Evolutionary conservation across 2,329 filamentous ascomycete genomes (phyloP).

Genomic region (Fusarium neocosmosporiellum): DNA sequence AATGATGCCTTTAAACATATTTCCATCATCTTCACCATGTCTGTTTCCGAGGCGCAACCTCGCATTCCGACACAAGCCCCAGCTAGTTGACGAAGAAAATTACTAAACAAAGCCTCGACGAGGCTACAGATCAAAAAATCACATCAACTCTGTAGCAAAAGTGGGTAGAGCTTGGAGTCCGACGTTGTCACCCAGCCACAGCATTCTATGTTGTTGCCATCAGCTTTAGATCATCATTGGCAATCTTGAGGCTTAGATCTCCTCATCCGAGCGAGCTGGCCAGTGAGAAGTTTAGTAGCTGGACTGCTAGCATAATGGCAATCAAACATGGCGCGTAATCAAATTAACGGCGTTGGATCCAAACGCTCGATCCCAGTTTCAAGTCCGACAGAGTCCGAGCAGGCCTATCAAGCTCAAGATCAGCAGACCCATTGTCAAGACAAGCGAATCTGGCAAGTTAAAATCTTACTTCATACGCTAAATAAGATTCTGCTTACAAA

Average conservation of each 20-base stretch:
- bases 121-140: not conserved
- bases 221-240: not conserved
- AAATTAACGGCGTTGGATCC: not conserved
- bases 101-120: not conserved
- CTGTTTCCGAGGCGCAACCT: not conserved
- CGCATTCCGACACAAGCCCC: not conserved
- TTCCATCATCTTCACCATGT: no score
- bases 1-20: not conserved
- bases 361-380: not conserved
- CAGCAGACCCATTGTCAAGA: not conserved
- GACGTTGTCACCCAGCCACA: not conserved
- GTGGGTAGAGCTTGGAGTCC: not conserved
- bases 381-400: not conserved
- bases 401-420: not conserved
- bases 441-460: not conserved
- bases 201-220: not conserved
- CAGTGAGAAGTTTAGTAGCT: not conserved
- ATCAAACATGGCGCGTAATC: not conserved
- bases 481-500: not conserved
- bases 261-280: not conserved
- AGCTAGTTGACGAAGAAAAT: not conserved
- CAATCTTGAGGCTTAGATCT: not conserved
- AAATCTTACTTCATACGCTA: not conserved
- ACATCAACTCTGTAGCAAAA: no score
- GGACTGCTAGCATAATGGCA: not conserved